Evolutionary conservation across 1,284 basidiomycete genomes (phyloP).

Genomic region (Irpex sp.): DNA sequence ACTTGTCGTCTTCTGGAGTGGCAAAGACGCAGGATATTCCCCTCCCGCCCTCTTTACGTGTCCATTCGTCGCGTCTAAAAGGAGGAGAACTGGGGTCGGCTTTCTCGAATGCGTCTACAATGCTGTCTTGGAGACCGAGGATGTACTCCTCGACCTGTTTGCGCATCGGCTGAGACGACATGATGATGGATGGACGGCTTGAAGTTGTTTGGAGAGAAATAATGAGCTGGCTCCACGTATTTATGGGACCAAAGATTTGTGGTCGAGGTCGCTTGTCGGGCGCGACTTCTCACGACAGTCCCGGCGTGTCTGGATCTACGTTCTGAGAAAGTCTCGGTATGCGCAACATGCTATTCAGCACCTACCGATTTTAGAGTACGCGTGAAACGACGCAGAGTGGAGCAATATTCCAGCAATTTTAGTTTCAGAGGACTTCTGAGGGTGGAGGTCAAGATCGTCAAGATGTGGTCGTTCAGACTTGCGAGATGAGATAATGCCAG

Average conservation of each 20-base stretch:
- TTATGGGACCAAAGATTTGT: background rate
- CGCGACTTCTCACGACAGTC: conserved; percentile 3
- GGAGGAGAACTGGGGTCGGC: conserved; percentile 70
- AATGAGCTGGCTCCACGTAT: background rate
- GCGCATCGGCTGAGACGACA: conserved; percentile 59
- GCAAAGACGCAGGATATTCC: conserved; percentile 90
- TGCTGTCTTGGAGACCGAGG: conserved; percentile 75
- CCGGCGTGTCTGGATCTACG: conserved; percentile 9
- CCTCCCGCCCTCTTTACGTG: conserved; percentile 79
- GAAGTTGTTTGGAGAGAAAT: background rate
- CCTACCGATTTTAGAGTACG: background rate
- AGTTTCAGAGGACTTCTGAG: no score
- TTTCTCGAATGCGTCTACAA: conserved; percentile 76
- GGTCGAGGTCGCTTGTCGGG: background rate
- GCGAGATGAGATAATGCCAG: background rate
- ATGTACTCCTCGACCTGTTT: conserved; percentile 81
- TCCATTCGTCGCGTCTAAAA: conserved; percentile 90
- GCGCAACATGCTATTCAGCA: background rate
- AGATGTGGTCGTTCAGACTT: no score
- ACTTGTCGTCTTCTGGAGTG: conserved; percentile 40
- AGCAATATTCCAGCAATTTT: background rate
- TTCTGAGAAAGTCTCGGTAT: conserved; percentile 1
- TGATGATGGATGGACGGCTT: conserved; percentile 1
- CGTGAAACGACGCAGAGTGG: background rate
- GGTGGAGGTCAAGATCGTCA: no score